These are phyloP conservation scores for Agrostemma githago DNA, from an alignment of 148 eudicot species.

Conservation along the genomic window DNA sequence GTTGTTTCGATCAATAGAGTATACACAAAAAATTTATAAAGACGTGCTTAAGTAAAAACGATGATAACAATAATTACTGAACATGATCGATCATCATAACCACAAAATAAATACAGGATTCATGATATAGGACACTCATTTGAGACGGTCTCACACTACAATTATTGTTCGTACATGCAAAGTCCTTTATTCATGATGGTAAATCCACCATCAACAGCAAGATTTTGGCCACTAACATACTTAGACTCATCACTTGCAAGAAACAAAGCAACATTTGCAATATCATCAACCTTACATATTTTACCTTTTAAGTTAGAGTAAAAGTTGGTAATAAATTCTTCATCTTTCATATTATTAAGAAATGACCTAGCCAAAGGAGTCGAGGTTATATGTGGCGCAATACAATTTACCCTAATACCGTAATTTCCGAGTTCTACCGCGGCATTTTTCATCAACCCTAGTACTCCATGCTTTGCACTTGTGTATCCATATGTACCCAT, in stretches of 20 bases:
- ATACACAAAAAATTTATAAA: too few species aligned
- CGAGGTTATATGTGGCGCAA: slow-evolving; percentile 25
- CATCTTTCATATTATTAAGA: slow-evolving; percentile 16
- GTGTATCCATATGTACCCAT: slow-evolving; percentile 27
- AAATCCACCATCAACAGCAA: slow-evolving; percentile 31
- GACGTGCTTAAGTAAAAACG: too few species aligned
- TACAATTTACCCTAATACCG: slow-evolving; percentile 36
- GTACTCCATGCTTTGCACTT: slow-evolving; percentile 28
- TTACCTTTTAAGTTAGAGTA: slow-evolving; percentile 26
- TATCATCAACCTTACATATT: slow-evolving; percentile 20
- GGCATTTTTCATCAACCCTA: slow-evolving; percentile 27
- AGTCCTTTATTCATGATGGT: slow-evolving; percentile 19
- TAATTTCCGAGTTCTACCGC: slow-evolving; percentile 35
- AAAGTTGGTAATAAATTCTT: not conserved
- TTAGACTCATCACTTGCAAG: slow-evolving; percentile 31
- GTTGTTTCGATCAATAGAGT: too few species aligned
- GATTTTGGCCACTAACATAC: slow-evolving; percentile 32
- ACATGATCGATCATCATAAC: too few species aligned
- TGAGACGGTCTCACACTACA: too few species aligned
- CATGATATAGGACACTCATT: too few species aligned
- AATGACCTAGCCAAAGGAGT: slow-evolving; percentile 17
- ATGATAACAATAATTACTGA: too few species aligned
- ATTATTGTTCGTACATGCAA: slow-evolving; percentile 20
- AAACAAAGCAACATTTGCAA: slow-evolving; percentile 26
- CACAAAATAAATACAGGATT: too few species aligned